Conservation (phyloP, 2,329 filamentous ascomycete genomes). For the Colletotrichum musae region DNA sequence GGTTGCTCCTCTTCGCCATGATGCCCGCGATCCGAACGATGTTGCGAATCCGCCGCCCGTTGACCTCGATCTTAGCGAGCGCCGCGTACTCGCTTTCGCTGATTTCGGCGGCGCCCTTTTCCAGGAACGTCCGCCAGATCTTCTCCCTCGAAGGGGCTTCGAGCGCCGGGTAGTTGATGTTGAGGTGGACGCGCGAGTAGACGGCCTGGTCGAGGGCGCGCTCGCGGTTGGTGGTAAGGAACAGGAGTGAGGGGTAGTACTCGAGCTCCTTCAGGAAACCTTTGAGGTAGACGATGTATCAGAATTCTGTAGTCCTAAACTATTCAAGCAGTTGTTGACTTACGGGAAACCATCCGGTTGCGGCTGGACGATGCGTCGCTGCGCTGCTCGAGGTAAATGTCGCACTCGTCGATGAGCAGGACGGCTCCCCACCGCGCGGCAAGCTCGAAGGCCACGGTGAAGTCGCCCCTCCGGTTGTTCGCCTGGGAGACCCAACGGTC, state of each 20-base stretch:
- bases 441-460: conserved; percentile 59
- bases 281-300: not conserved
- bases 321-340: not conserved
- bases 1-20: conserved; percentile 42
- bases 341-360: conserved; percentile 36
- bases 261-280: conserved; percentile 85
- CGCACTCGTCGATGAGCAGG: conserved; percentile 86
- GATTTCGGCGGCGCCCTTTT: conserved; percentile 33
- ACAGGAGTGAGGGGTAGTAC: conserved; percentile 93
- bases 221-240: conserved; percentile 88
- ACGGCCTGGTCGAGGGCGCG: conserved; percentile 63
- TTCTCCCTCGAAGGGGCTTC: conserved; percentile 39
- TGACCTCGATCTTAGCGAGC: conserved; percentile 42
- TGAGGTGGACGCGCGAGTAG: conserved; percentile 64
- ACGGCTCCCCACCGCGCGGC: conserved; percentile 81
- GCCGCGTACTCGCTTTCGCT: conserved; percentile 32
- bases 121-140: conserved; percentile 48
- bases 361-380: conserved; percentile 55
- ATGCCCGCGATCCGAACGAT: conserved; percentile 46
- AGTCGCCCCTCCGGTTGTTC: conserved; percentile 41
- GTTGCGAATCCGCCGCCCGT: conserved; percentile 45
- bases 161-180: conserved; percentile 51
- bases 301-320: not conserved
- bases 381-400: conserved; percentile 87
- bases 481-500: not conserved